A percentile compares a stretch with the other conserved stretches of the same genome.
These are phyloP conservation scores for Schrenkiella parvula DNA, from an alignment of 345 rosid genomes.

Conservation along the genomic window DNA sequence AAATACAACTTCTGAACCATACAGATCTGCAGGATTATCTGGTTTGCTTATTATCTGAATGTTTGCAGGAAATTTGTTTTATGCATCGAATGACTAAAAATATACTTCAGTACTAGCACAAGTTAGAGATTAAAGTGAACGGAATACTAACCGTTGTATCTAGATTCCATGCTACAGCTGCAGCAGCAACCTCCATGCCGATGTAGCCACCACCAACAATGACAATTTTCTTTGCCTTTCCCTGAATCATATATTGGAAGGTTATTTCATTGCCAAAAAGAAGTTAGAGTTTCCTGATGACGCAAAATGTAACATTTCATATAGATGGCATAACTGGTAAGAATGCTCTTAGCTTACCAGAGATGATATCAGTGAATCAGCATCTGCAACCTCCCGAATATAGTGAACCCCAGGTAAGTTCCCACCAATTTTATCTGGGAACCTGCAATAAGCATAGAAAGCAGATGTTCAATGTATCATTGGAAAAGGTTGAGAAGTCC, in stretches of 20 bases:
- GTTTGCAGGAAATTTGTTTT: not conserved
- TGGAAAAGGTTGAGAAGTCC: not conserved
- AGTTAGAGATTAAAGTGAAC: not conserved
- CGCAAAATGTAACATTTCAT: not conserved
- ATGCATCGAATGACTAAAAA: not conserved
- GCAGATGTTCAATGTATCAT: not conserved
- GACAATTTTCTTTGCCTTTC: slow-evolving; percentile 69
- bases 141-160: slow-evolving; percentile 63
- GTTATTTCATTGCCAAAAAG: not conserved
- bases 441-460: slow-evolving; percentile 41
- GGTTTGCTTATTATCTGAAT: not conserved
- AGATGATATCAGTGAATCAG: slow-evolving; percentile 73
- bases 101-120: not conserved
- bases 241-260: slow-evolving; percentile 37
- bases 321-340: not conserved
- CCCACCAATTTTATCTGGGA: slow-evolving; percentile 94
- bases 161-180: slow-evolving; percentile 89
- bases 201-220: slow-evolving; percentile 97
- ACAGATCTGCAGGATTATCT: not conserved
- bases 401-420: slow-evolving; percentile 88
- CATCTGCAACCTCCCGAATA: slow-evolving; percentile 90
- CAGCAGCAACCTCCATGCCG: slow-evolving; percentile 99
- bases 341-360: slow-evolving; percentile 47
- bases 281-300: not conserved
- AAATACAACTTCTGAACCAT: not conserved